Conservation (phyloP, 306 rosid genomes). For the Vigna unguiculata region DNA sequence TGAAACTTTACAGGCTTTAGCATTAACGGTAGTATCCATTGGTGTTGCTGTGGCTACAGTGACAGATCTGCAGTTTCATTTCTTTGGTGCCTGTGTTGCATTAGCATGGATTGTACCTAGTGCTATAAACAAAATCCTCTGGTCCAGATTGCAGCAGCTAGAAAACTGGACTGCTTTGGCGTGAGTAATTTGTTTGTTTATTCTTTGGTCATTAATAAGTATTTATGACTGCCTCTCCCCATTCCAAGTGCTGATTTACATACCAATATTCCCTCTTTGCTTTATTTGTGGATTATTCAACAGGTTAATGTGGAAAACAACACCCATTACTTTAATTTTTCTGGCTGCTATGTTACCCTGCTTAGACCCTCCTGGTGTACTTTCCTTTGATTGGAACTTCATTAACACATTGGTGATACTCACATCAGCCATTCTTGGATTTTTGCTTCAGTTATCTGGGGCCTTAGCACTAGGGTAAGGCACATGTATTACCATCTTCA, state of each 20-base stretch:
- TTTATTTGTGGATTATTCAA: constrained; percentile 40
- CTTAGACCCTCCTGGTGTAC: constrained; percentile 83
- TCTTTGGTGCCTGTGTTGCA: constrained; percentile 82
- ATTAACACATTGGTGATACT: constrained; percentile 65
- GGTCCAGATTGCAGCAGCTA: constrained; percentile 89
- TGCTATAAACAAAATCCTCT: constrained; percentile 82
- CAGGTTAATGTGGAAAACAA: constrained; percentile 96
- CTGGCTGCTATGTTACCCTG: constrained; percentile 71
- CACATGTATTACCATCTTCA: constrained; percentile 10
- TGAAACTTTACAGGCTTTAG: constrained; percentile 66
- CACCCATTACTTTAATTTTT: constrained; percentile 77
- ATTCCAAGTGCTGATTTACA: constrained; percentile 13
- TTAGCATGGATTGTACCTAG: constrained; percentile 89
- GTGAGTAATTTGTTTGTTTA: constrained; percentile 53
- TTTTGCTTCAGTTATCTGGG: constrained; percentile 96
- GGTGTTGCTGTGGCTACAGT: constrained; percentile 90
- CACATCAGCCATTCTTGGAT: constrained; percentile 78
- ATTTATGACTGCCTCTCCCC: not conserved
- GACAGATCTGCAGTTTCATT: constrained; percentile 79
- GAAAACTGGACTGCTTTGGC: constrained; percentile 92
- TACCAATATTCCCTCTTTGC: not conserved
- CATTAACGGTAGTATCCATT: constrained; percentile 72
- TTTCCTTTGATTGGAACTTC: constrained; percentile 73
- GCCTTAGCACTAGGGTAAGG: constrained; percentile 91
- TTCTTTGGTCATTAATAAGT: constrained; percentile 27